Percentiles rank a stretch among this genome's conserved stretches.
Evolutionary conservation across 1,139 yeast genomes (phyloP).

Genomic region (Geotrichum cucujoidarum): DNA sequence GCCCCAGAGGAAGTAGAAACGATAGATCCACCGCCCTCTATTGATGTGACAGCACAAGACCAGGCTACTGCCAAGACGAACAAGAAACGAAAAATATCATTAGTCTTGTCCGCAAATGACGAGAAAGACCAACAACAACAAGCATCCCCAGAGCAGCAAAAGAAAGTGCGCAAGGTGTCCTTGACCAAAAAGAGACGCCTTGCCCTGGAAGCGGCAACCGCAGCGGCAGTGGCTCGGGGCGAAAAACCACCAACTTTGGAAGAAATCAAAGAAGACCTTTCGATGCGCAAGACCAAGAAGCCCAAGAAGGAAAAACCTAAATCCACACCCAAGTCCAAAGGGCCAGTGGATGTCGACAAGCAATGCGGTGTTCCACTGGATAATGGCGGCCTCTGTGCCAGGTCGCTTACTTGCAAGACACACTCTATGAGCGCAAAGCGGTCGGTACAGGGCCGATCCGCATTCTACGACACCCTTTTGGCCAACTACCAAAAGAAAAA

Average conservation of each 20-base stretch:
- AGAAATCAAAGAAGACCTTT: slow-evolving; percentile 18
- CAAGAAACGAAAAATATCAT: not conserved
- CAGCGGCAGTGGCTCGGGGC: slow-evolving; percentile 19
- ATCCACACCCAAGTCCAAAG: slow-evolving; percentile 60
- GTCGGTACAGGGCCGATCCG: slow-evolving; percentile 88
- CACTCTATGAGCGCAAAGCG: slow-evolving; percentile 98
- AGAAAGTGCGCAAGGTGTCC: slow-evolving; percentile 18
- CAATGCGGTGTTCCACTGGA: slow-evolving; percentile 96
- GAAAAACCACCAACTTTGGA: slow-evolving; percentile 20
- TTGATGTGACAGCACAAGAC: too few species aligned
- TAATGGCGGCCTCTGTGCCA: slow-evolving; percentile 88
- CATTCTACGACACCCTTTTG: slow-evolving; percentile 81
- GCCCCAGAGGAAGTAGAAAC: slow-evolving; percentile 12
- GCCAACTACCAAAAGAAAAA: slow-evolving; percentile 89
- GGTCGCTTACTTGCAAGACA: slow-evolving; percentile 92
- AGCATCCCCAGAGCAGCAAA: not conserved
- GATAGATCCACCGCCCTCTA: too few species aligned
- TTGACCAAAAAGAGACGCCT: slow-evolving; percentile 19
- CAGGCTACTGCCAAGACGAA: too few species aligned
- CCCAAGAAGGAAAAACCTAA: slow-evolving; percentile 41
- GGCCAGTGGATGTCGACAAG: slow-evolving; percentile 86
- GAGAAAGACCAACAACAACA: slow-evolving; percentile 1
- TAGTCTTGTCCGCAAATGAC: not conserved
- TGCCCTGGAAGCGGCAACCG: slow-evolving; percentile 19
- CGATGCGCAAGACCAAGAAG: slow-evolving; percentile 16